Evolutionary conservation across 1,139 yeast genomes (phyloP), one percentile per base, ranked within the genome.

Genomic region (Suhomyces yuchorum): DNA sequence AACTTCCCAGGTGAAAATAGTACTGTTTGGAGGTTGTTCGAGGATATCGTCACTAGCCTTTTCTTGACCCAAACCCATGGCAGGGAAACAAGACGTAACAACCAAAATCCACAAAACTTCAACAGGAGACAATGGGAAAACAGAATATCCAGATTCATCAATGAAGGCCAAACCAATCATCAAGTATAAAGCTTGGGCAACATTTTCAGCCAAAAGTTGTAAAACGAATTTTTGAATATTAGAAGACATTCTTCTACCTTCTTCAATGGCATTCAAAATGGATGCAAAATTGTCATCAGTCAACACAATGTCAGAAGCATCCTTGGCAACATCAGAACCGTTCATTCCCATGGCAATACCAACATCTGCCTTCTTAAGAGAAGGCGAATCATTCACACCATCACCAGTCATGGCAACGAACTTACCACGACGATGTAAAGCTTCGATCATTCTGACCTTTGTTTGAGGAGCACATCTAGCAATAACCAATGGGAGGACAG

Each of bases 381-480:
- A 67, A 0, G 73, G 73, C 3, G 72, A 67, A 54, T 69, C 73
- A 46, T 69, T 69, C n/a, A 69, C 73, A 22, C 73, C 73, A 47
- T 69, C 73, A 33, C 73, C 73, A 3, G 73, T 69, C 73, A 69
- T 69, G 33, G 73, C 73, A 23, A 65, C 65, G 46, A 66, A 68
- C 55, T 76, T 75, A 4, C 72, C 68, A 24, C 75, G 61, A 37
- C 77, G 67, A 51, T 79, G 82, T 49, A 78, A 65, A n/a, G 73
- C 76, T 38, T 76, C 79, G 37, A 79, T 81, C 62, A 79, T 70
- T 41, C 77, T 54, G 7, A 73, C 75, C 61, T 79, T 79, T 47
- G 81, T 81, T 43, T 67, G 65, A n/a, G 84, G 83, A 37, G 81
- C 83, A 54, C 81, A 80, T 47, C 83, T 68, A 17, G 82, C 80